A percentile compares a stretch with the other conserved stretches of the same genome.
phyloP scores from a whole-genome alignment of 202 grass and related monocot species.

The Dendrocalamus latiflorus region DNA sequence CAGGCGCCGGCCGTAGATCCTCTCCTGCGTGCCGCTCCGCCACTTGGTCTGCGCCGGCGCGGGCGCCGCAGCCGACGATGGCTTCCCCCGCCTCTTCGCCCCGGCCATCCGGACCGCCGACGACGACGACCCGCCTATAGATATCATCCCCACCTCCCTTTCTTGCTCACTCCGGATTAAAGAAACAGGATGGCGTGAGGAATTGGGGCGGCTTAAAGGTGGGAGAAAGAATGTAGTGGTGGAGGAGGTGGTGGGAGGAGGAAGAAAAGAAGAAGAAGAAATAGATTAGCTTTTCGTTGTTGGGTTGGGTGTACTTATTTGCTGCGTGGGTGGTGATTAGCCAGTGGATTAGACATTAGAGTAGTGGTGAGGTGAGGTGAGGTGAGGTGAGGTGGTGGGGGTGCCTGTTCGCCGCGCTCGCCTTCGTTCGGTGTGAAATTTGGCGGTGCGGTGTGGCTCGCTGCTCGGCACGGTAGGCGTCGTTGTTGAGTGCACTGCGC shows the following conservation, averaged over 20 bases:
- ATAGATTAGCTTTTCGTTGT: slow-evolving; percentile 33
- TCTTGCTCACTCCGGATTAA: background rate
- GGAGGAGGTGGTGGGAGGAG: background rate
- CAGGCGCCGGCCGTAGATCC: slow-evolving; percentile 72
- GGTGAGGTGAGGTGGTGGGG: slow-evolving; percentile 1
- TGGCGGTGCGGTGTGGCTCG: background rate
- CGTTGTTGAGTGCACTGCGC: background rate
- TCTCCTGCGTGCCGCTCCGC: slow-evolving; percentile 68
- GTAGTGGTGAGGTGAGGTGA: background rate
- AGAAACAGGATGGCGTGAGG: background rate
- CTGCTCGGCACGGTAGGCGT: background rate
- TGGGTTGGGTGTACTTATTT: slow-evolving; percentile 30
- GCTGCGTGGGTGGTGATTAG: slow-evolving; percentile 26
- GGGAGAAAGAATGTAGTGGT: background rate
- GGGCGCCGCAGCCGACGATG: background rate
- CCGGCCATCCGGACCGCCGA: background rate
- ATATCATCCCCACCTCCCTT: slow-evolving; percentile 19
- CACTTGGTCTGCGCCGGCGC: slow-evolving; percentile 55
- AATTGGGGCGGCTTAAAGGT: background rate
- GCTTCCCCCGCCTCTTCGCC: slow-evolving; percentile 47
- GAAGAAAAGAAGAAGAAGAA: background rate
- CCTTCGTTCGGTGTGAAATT: slow-evolving; percentile 24
- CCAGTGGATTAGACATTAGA: slow-evolving; percentile 23
- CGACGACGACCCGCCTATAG: slow-evolving; percentile 22
- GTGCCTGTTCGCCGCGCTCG: background rate